Evolutionary conservation across 2,329 filamentous ascomycete species (phyloP).

Genomic region (Cladophialophora chaetospira): DNA sequence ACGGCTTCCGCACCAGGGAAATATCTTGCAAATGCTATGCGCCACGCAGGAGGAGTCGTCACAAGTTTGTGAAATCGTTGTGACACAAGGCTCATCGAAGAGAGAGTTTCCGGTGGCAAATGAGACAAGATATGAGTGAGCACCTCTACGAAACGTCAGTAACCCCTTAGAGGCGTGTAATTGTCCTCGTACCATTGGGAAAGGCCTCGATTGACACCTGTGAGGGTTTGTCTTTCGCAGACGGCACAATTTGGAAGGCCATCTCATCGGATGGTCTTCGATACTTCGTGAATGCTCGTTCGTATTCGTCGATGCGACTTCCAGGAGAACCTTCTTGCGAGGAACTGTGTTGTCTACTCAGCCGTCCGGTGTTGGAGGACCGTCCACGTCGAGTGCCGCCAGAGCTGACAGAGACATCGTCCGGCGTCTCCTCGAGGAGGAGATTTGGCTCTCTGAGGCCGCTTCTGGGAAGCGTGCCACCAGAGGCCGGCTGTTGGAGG

Average conservation of each 20-base stretch:
- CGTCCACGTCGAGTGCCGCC: constrained; percentile 32
- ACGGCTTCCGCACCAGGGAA: constrained; percentile 75
- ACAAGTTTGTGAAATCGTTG: constrained; percentile 83
- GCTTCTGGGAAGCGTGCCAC: constrained; percentile 44
- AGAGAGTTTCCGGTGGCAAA: constrained; percentile 80
- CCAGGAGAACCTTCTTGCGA: constrained; percentile 46
- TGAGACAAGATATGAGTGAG: constrained; percentile 89
- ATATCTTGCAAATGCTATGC: constrained; percentile 85
- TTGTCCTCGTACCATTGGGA: constrained; percentile 70
- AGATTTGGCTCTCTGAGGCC: constrained; percentile 40
- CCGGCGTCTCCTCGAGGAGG: constrained; percentile 31
- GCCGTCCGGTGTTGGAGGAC: constrained; percentile 33
- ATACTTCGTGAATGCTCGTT: constrained; percentile 47
- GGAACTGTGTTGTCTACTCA: constrained; percentile 34
- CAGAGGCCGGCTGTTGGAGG: constrained; percentile 47
- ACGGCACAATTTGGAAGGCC: constrained; percentile 55
- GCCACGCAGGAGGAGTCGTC: constrained; percentile 90
- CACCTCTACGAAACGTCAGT: constrained; percentile 65
- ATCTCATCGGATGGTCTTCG: constrained; percentile 45
- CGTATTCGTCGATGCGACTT: constrained; percentile 59
- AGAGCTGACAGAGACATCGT: constrained; percentile 33
- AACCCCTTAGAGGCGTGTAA: not conserved
- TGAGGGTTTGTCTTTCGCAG: constrained; percentile 47
- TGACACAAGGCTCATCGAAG: constrained; percentile 80
- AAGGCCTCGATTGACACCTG: constrained; percentile 60